Conservation (phyloP, 148 eudicot species). For the Camellia granthamiana region DNA sequence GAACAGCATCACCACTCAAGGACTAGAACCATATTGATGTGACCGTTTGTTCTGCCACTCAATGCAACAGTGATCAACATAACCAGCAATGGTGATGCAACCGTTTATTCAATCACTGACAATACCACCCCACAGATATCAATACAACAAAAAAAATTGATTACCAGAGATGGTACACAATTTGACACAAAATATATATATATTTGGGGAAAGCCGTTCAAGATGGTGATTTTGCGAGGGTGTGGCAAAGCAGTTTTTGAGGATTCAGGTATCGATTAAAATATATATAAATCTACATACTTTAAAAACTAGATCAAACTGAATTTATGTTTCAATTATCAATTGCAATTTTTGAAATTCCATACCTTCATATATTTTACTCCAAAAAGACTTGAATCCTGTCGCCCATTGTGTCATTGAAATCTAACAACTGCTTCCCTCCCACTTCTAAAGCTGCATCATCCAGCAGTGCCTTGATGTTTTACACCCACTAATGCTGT, state of each 20-base stretch:
- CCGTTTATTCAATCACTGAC: no score
- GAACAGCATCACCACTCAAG: no score
- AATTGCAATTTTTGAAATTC: not conserved
- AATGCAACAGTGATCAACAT: no score
- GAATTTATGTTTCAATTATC: not conserved
- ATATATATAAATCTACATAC: not conserved
- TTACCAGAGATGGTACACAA: not conserved
- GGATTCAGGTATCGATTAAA: not conserved
- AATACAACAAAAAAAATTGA: no score
- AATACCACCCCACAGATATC: no score
- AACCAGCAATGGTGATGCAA: no score
- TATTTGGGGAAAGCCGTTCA: not conserved
- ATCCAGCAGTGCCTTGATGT: constrained; percentile 71
- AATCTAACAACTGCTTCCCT: constrained; percentile 76
- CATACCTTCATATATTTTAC: constrained; percentile 22
- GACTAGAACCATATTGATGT: no score
- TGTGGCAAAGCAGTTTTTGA: not conserved
- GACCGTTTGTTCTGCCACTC: no score
- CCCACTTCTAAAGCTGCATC: constrained; percentile 63
- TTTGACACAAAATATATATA: not conserved
- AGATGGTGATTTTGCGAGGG: not conserved
- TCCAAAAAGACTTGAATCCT: constrained; percentile 90
- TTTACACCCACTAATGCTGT: constrained; percentile 82
- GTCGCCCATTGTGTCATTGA: constrained; percentile 69
- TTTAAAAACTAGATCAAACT: not conserved